phyloP scores from a whole-genome alignment of 1,139 yeast genomes.

The Kodamaea alishanica region DNA sequence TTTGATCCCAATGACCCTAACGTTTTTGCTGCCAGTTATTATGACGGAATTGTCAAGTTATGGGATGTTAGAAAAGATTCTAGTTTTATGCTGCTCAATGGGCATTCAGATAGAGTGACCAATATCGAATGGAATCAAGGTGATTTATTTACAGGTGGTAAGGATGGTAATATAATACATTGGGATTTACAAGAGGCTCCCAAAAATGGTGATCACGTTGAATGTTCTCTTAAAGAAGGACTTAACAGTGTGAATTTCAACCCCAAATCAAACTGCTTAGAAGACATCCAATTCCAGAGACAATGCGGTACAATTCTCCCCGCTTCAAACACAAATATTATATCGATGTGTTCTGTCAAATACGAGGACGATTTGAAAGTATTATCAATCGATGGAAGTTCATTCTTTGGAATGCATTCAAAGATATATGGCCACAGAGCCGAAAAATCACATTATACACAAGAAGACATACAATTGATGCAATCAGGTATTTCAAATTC shows the following conservation, averaged over 20 bases:
- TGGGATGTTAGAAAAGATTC: conserved; percentile 77
- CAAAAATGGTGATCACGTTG: conserved; percentile 20
- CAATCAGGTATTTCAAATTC: conserved; percentile 18
- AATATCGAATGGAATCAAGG: conserved; percentile 60
- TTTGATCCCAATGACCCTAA: conserved; percentile 65
- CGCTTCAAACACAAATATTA: conserved; percentile 51
- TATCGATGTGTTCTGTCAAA: conserved; percentile 39
- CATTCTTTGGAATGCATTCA: conserved; percentile 55
- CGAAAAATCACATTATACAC: conserved; percentile 31
- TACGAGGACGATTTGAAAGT: conserved; percentile 33
- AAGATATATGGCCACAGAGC: conserved; percentile 37
- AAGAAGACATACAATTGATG: conserved; percentile 31
- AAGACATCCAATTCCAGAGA: conserved; percentile 34
- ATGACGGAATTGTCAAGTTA: conserved; percentile 55
- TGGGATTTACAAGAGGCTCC: conserved; percentile 56
- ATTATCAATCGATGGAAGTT: conserved; percentile 51
- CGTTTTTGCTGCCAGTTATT: conserved; percentile 63
- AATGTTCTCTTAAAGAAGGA: conserved; percentile 49
- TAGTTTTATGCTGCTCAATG: conserved; percentile 52
- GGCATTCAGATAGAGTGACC: conserved; percentile 54
- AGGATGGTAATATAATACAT: conserved; percentile 68
- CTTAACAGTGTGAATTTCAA: conserved; percentile 40
- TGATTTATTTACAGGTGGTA: conserved; percentile 62
- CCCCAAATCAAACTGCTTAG: conserved; percentile 29
- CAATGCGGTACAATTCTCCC: conserved; percentile 63